Base-by-base conservation (phyloP, 257 asterid species). In the Nicotiana attenuata region DNA sequence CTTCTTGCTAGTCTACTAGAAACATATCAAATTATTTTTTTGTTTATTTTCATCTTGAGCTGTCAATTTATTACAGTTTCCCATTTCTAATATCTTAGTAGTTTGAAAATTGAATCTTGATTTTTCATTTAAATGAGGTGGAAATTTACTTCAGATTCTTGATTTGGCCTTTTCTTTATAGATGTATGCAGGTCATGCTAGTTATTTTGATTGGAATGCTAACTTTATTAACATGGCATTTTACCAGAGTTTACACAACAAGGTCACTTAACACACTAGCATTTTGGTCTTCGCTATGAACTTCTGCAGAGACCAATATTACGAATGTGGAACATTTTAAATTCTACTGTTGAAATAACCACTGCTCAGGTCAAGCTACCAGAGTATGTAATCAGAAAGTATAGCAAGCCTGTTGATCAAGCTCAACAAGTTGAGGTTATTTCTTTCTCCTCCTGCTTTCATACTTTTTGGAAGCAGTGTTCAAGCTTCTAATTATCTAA, bases 361-460 rank as follows among this genome's bases (percentile, higher is more conserved):
- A 93, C 97, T 14, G 95, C 98, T 57, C 98, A 95, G 84, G 98
- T 95, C 61, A 91, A 89, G 92, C 90, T 95, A 75, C 90, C 97
- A 0, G 98, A 93, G 82, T 92, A 90, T 16, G 95, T 90, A 0
- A 89, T 93, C 85, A 87, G 84, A 65, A 87, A 88, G 78, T 87
- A 92, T 85, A 88, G 86, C 91, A 92, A 88, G 7, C 97, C 98
- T 2, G 88, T 78, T 24, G 75, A 90, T 84, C 98, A 91, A 88
- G 97, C 96, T 16, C 89, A 93, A 47, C 94, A 93, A 89, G 89
- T 95, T 66, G 92, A 95, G 98, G 98, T 91, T 80, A 65, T 81
- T 81, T 59, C 82, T 67, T 20, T 64, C 67, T 52, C 55, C 33
- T 81, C 17, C 57, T 26, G 19, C 57, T 65, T 28, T 31, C 5